A percentile compares a stretch with the other conserved stretches of the same genome.
phyloP scores from a whole-genome alignment of 495 filamentous ascomycete genomes.

The Aspergillus indologenus region DNA sequence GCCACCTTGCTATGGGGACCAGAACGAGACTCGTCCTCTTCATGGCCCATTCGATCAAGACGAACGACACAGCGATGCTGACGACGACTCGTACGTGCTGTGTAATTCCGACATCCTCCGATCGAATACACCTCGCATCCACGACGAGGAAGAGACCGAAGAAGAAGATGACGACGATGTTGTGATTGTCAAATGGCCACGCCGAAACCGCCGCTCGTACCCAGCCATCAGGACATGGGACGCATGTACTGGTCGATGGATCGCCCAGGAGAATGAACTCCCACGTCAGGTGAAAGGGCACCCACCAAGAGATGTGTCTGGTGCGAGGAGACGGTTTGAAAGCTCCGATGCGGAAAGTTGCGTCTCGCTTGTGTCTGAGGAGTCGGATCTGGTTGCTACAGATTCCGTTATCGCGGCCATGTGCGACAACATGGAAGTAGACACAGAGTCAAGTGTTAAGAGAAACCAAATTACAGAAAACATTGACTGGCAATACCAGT shows the following conservation, averaged over 20 bases:
- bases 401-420: neutral
- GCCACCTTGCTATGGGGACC: neutral
- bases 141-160: neutral
- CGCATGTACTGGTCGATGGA: slow-evolving; percentile 9
- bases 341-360: neutral
- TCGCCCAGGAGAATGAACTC: neutral
- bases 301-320: neutral
- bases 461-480: neutral
- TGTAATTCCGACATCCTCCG: neutral
- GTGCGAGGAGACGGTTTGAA: neutral
- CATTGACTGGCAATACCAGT: neutral
- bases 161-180: neutral
- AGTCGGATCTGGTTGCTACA: neutral
- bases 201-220: neutral
- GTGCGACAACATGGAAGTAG: neutral
- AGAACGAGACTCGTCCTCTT: neutral
- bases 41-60: neutral
- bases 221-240: neutral
- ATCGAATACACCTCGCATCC: neutral
- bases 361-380: neutral
- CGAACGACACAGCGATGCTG: neutral
- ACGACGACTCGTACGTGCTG: neutral
- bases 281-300: neutral
- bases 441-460: neutral
- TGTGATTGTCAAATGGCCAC: neutral